Evolutionary conservation across 495 filamentous ascomycete genomes (phyloP).

Genomic region (Daldinia concentrica): DNA sequence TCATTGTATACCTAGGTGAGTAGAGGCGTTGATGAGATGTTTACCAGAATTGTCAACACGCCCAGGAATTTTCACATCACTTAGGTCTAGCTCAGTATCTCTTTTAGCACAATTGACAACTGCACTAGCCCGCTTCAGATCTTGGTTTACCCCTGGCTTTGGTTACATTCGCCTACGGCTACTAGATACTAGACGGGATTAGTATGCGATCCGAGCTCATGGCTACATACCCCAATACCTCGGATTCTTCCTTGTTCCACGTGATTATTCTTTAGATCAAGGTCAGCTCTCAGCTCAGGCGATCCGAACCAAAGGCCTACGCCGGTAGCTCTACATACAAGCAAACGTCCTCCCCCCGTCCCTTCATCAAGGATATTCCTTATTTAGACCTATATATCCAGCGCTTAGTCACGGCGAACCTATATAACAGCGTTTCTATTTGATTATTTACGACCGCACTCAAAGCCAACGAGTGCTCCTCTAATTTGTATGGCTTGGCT

Average conservation of each 20-base stretch:
- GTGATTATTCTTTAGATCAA: conserved; percentile 6
- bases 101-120: not conserved
- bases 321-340: too few relatives aligned
- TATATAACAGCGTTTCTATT: conserved; percentile 16
- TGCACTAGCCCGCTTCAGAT: conserved; percentile 21
- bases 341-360: not conserved
- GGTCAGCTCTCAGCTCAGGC: conserved; percentile 21
- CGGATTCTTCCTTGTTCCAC: conserved; percentile 15
- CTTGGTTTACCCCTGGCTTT: conserved; percentile 41
- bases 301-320: not conserved
- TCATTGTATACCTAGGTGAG: not conserved
- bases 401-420: not conserved
- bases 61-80: not conserved
- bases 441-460: conserved; percentile 10
- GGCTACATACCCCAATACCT: conserved; percentile 11
- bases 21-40: not conserved
- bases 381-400: conserved; percentile 9
- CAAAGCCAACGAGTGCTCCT: not conserved
- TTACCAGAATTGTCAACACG: conserved; percentile 5
- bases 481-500: not conserved
- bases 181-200: conserved; percentile 9
- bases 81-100: conserved; percentile 4
- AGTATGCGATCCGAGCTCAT: conserved; percentile 38
- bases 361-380: conserved; percentile 8
- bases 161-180: conserved; percentile 37